Base-by-base conservation (phyloP, 176 grass and related monocot species). In the Aechmea fasciata region DNA sequence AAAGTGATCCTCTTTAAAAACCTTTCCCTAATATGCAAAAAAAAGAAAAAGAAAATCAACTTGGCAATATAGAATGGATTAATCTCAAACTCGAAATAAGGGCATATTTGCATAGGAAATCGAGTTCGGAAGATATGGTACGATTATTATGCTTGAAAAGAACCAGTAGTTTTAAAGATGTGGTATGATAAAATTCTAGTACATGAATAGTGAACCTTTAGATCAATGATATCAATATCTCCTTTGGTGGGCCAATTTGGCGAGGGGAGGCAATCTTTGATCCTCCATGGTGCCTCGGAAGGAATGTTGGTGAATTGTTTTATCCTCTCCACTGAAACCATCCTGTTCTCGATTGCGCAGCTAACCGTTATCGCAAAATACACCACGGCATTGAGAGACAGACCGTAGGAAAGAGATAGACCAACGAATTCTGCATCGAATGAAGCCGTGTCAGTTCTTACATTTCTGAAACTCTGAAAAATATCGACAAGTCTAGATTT, bases 381-480 rank as follows among this genome's bases (percentile, higher is more conserved):
- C 67, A 99, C 24, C 29, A 74, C 87, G 25, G 71, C 52, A 51
- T 99, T 99, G 77, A 99, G 94, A 11, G 94, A 87, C 4, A 99
- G 84, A 15, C 94, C 94, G 55, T 99, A 99, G 0, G 94, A 99
- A n/a, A 99, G 89, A 15, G 94, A 90, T 13, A 99, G 77, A 69
- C 94, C 94, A 5, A 99, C 89, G 65, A 63, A 99, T 11, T 93
- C 94, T 99, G 87, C 79, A 93, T 65, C 18, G 57, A 11, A 33
- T 52, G 48, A 17, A 11, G 15, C 10, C 11, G 10, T 55, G 52
- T 55, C 52, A 55, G 52, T 55, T 55, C 52, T n/a, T 55, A 55
- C 13, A 55, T n/a, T n/a, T 55, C 52, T 55, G 13, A 68, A 62
- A 54, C 33, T 41, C 33, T 41, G 5, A 41, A 5, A 41, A 7